A percentile compares a stretch with the other conserved stretches of the same genome.
Evolutionary conservation across 169 alveolate genomes (phyloP).

Genomic region (Cryptosporidium felis): DNA sequence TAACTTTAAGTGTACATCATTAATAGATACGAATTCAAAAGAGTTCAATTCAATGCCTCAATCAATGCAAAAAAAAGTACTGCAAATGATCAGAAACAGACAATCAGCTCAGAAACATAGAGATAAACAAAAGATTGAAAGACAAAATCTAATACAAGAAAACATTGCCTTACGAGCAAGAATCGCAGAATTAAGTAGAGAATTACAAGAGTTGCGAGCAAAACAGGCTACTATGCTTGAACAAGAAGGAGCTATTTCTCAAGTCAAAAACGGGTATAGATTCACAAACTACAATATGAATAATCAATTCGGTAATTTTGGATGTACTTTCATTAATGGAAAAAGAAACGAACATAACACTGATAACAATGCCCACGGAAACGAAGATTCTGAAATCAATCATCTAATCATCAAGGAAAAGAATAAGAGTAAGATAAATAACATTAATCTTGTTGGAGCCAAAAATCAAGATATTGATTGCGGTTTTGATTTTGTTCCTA

Average conservation of each 20-base stretch:
- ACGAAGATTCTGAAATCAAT: conserved; percentile 17
- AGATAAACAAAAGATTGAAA: conserved; percentile 64
- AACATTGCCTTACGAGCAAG: conserved; percentile 43
- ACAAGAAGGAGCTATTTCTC: conserved; percentile 22
- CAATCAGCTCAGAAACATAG: conserved; percentile 70
- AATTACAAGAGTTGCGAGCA: conserved; percentile 42
- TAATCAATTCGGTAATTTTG: background rate
- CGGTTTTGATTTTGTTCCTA: conserved; percentile 32
- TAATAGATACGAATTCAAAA: conserved; percentile 47
- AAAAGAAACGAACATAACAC: background rate
- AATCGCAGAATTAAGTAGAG: conserved; percentile 42
- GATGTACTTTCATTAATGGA: background rate
- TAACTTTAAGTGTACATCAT: conserved; percentile 6
- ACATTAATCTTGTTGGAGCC: background rate
- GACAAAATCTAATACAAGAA: conserved; percentile 53
- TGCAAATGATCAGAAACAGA: conserved; percentile 70
- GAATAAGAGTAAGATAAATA: conserved; percentile 38
- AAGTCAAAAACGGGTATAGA: conserved; percentile 34
- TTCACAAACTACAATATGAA: conserved; percentile 7
- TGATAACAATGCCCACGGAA: background rate
- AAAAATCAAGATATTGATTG: conserved; percentile 69
- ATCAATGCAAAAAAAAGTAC: conserved; percentile 46
- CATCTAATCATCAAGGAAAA: conserved; percentile 13
- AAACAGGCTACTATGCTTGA: conserved; percentile 14
- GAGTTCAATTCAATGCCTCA: conserved; percentile 58